Evolutionary conservation across 192 early-diverging fungal species (phyloP).

Genomic region (Rhizophagus sp.): DNA sequence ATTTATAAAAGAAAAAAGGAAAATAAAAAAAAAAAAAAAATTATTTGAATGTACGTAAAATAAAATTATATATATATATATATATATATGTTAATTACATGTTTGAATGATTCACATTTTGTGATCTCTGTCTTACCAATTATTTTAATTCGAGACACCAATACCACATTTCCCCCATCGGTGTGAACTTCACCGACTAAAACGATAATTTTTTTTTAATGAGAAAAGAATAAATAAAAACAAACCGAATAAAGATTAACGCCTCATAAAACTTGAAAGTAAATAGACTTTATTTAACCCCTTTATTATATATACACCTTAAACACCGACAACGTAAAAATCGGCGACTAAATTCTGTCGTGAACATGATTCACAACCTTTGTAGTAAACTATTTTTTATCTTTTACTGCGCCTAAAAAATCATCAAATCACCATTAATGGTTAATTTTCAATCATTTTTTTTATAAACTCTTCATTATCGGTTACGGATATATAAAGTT

Average conservation of each 20-base stretch:
- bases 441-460: not conserved
- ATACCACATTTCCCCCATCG: not conserved
- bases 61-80: no score
- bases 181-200: not conserved
- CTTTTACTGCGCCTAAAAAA: not conserved
- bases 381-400: not conserved
- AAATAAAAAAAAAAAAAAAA: no score
- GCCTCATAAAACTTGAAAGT: constrained; percentile 5
- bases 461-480: not conserved
- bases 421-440: no score
- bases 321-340: not conserved
- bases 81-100: no score
- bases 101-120: not conserved
- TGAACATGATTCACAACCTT: constrained; percentile 13
- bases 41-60: no score
- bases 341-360: not conserved
- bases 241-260: constrained; percentile 7
- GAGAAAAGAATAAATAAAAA: not conserved
- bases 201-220: not conserved
- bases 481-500: not conserved
- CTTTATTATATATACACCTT: not conserved
- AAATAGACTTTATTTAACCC: not conserved
- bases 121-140: not conserved
- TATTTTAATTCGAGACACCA: not conserved
- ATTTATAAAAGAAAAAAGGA: no score